Conservation (phyloP, 73 alveolate genomes). For the Tetrahymena borealis region DNA sequence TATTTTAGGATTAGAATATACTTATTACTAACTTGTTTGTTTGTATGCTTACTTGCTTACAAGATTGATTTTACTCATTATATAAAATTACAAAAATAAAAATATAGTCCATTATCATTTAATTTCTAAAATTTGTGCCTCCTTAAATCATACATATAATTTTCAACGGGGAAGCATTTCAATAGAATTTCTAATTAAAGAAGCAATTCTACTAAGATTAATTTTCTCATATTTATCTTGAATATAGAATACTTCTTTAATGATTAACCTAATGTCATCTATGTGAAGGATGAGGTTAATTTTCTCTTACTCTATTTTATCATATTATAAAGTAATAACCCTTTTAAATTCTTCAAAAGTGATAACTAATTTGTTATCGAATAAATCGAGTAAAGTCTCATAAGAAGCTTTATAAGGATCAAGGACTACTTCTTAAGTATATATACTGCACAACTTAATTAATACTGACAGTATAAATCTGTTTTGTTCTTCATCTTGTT, state of each 20-base stretch:
- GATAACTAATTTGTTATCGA: not conserved
- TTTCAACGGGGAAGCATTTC: not conserved
- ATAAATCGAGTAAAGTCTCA: not conserved
- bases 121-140: no score
- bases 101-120: no score
- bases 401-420: not conserved
- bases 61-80: no score
- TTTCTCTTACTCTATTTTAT: not conserved
- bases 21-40: no score
- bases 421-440: not conserved
- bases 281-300: not conserved
- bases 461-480: not conserved
- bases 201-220: not conserved
- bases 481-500: not conserved
- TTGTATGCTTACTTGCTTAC: no score
- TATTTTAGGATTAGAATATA: no score
- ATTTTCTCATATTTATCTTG: not conserved
- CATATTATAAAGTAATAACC: not conserved
- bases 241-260: not conserved
- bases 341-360: not conserved
- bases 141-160: not conserved
- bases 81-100: no score
- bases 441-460: not conserved
- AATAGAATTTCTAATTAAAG: not conserved
- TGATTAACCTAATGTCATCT: not conserved